Evolutionary conservation across 306 rosid genomes (phyloP), one percentile per base, ranked within the genome.

Genomic region (Quercus aquifolioides): DNA sequence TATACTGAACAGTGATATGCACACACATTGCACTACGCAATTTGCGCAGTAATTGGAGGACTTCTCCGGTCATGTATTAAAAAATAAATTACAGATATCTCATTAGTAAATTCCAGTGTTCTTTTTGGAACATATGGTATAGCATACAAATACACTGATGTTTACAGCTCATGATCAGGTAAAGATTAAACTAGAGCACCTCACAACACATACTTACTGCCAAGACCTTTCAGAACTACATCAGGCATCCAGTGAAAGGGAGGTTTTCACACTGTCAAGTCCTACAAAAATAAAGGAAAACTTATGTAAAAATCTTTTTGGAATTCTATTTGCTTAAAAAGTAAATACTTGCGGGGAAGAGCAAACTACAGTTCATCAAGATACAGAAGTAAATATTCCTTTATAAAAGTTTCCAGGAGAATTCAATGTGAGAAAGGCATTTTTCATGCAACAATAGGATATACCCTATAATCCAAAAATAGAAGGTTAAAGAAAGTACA

Each of bases 231-330:
- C 12, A 35, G 43, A 76, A 63, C 79, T 70, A 10, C 31, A 52
- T 43, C 71, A 35, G 31, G 54, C 55, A 79, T 49, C 82, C 76
- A 72, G 17, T 64, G 87, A 74, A 43, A 76, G 46, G 12, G 73
- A 59, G 28, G 79, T n/a, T 64, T 65, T 81, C 41, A 4, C 76
- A 73, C 31, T 4, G 54, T 58, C 62, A 4, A n/a, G 43, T 65
- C 79, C 87, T 84, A 75, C 20, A 55, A 60, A 70, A 4, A 59
- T 2, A n/a, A 35, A 19, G 67, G 12, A 28, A 63, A 38, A 31
- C 79, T 35, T 7, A 55, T 15, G 4, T 26, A 2, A 51, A 52
- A 23, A 30, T n/a, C 10, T n/a, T 1, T n/a, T 31, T 11, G 26
- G 14, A 46, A 0, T 20, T 15, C 28, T 3, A n/a, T 41, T 49